These are phyloP conservation scores for Pseudocercospora fuligena DNA, from an alignment of 2,329 filamentous ascomycete species.

Conservation along the genomic window DNA sequence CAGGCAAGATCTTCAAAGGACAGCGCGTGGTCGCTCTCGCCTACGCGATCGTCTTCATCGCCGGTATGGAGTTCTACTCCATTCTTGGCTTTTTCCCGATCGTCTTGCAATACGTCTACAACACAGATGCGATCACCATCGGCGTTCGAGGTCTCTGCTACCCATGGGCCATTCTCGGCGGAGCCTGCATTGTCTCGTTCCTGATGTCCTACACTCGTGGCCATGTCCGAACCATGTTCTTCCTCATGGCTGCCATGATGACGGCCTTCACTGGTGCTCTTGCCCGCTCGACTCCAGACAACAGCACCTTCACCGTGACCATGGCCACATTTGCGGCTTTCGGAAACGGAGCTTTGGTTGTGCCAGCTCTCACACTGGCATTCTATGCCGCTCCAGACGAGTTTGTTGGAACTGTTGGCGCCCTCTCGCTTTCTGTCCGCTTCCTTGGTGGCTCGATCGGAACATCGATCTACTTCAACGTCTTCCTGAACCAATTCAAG, in stretches of 20 bases:
- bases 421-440: conserved; percentile 69
- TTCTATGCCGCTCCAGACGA: conserved; percentile 67
- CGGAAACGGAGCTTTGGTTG: conserved; percentile 69
- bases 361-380: conserved; percentile 69
- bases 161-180: conserved; percentile 65
- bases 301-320: conserved; percentile 41
- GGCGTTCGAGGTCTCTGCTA: conserved; percentile 67
- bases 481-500: conserved; percentile 54
- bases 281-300: conserved; percentile 32
- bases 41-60: conserved; percentile 43
- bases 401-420: conserved; percentile 69
- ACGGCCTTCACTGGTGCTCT: conserved; percentile 57
- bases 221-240: conserved; percentile 64
- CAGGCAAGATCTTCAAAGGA: conserved; percentile 35
- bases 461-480: conserved; percentile 53
- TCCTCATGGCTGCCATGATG: conserved; percentile 65
- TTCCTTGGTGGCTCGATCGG: conserved; percentile 68
- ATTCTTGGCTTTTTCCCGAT: conserved; percentile 64
- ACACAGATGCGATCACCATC: conserved; percentile 65
- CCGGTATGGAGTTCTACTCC: conserved; percentile 43
- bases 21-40: conserved; percentile 41
- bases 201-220: conserved; percentile 62
- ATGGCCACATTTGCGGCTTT: conserved; percentile 65
- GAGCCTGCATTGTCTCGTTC: conserved; percentile 62
- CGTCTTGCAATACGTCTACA: conserved; percentile 67